Base-by-base conservation (phyloP, 768 basidiomycete genomes). In the Ramaria sp. region DNA sequence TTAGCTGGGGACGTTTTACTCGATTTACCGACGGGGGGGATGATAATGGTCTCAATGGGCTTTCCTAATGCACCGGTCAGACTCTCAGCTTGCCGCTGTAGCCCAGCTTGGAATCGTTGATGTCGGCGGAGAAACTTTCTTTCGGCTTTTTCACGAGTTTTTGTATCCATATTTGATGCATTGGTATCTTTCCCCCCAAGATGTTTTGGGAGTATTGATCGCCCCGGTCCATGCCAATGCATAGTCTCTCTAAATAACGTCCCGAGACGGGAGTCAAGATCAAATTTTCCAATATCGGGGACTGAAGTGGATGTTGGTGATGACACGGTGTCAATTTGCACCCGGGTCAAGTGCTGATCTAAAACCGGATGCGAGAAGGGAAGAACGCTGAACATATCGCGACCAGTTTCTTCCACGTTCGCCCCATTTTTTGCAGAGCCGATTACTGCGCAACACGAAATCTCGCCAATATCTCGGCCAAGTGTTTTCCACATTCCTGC, bases 11-110 rank as follows among this genome's bases (percentile, higher is more conserved):
- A 2, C 12, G 16, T 43, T 2, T 25, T 6, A n/a, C 5, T 25
- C 42, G 18, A 8, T 43, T 22, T 61, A 10, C 71, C 64, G 8
- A 71, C 73, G 1, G 72, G 59, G 0, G 71, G 67, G 55, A 86
- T 84, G n/a, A 73, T 68, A 30, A 79, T 73, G 50, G 73, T 74
- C 60, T 77, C 69, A 25, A 86, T 65, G 6, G 65, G 64, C 1
- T 68, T 70, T 1, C 84, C 85, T 0, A 71, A 71, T 6, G 42
- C 42, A 16, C 42, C 42, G 24, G 42, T 43, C 55, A 86, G 62
- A 0, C 81, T 82, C 37, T 74, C 75, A 9, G 84, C 83, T 42
- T 79, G 78, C 50, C 71, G 66, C 50, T 81, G 80, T 53, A 86
- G 61, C 12, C 61, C 67, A 30, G 71, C 66, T 78, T 83, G 83